Base-by-base conservation (phyloP, 768 basidiomycete genomes). In the Mycena galericulata region DNA sequence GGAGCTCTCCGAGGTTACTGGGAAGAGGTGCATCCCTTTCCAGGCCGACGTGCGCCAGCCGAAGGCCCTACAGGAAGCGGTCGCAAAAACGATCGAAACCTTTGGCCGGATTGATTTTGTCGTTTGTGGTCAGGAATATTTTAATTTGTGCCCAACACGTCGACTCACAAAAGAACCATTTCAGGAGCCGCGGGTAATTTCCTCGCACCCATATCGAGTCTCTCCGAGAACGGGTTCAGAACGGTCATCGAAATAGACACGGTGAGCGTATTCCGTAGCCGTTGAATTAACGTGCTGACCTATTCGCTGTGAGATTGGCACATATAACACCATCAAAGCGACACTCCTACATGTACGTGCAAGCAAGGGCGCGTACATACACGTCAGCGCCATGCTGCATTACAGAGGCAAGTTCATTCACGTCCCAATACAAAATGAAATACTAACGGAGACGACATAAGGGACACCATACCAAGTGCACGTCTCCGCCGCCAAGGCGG, bases 151-250 rank as follows among this genome's bases (percentile, higher is more conserved):
- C n/a, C n/a, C n/a, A n/a, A n/a, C n/a, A n/a, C 22, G 8, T n/a
- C 17, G 14, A 1, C 47, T 51, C 10, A 58, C 24, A n/a, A n/a
- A n/a, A n/a, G 9, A 20, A 32, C 15, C 27, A n/a, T 45, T 38
- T 29, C 75, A 96, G 95, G 95, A 68, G 96, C 96, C 45, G 97
- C 97, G 65, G 97, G 97, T 3, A 99, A 99, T 82, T 99, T 98
- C 82, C 84, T 99, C 30, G 92, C 92, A 1, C 92, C 96, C 18
- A 94, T 97, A 64, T 88, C 89, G 41, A 88, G 86, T 1, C 85
- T 98, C 67, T 96, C 94, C 3, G 90, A 93, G 77, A 96, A 95
- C 75, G 97, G 90, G 2, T 98, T 98, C 86, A 88, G 84, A 76
- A 96, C 96, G 1, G 97, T 98, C 36, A 85, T 98, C 66, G 94